Conservation (phyloP, 352 stramenopile genomes). For the Globisporangium mamillatum region DNA sequence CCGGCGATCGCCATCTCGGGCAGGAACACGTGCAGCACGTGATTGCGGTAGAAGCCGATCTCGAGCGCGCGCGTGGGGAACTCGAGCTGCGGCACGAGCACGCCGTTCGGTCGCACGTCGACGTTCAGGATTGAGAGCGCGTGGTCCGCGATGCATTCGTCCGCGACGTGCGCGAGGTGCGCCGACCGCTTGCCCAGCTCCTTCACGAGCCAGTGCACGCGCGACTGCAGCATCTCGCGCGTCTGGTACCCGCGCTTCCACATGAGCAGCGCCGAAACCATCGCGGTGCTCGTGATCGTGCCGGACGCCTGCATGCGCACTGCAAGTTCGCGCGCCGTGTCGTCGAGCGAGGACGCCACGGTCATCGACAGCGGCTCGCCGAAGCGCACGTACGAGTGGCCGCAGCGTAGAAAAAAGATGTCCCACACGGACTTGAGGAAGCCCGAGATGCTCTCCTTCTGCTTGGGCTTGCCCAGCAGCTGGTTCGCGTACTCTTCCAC, state of each 20-base stretch:
- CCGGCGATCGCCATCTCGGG: constrained; percentile 69
- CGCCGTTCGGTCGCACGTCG: constrained; percentile 30
- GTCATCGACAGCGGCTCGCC: constrained; percentile 64
- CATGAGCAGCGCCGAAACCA: constrained; percentile 76
- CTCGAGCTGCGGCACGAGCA: constrained; percentile 50
- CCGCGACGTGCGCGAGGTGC: constrained; percentile 59
- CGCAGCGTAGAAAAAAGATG: constrained; percentile 70
- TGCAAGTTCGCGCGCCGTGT: constrained; percentile 48
- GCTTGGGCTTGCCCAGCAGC: constrained; percentile 81
- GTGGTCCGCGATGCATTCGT: constrained; percentile 47
- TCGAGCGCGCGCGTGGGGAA: constrained; percentile 67
- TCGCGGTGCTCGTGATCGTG: constrained; percentile 71
- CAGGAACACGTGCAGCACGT: constrained; percentile 78
- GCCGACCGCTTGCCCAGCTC: constrained; percentile 43
- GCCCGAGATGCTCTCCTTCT: constrained; percentile 71
- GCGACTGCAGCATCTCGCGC: constrained; percentile 49
- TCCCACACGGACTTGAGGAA: constrained; percentile 75
- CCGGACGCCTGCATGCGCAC: constrained; percentile 73
- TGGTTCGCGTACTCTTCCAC: constrained; percentile 86
- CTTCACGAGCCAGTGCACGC: constrained; percentile 56
- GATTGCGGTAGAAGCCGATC: constrained; percentile 85
- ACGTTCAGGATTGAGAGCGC: constrained; percentile 65
- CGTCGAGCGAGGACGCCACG: constrained; percentile 39
- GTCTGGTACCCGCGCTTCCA: constrained; percentile 69
- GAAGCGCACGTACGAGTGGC: constrained; percentile 86